Conservation (phyloP, 768 basidiomycete genomes). For the Suillus weaverae region DNA sequence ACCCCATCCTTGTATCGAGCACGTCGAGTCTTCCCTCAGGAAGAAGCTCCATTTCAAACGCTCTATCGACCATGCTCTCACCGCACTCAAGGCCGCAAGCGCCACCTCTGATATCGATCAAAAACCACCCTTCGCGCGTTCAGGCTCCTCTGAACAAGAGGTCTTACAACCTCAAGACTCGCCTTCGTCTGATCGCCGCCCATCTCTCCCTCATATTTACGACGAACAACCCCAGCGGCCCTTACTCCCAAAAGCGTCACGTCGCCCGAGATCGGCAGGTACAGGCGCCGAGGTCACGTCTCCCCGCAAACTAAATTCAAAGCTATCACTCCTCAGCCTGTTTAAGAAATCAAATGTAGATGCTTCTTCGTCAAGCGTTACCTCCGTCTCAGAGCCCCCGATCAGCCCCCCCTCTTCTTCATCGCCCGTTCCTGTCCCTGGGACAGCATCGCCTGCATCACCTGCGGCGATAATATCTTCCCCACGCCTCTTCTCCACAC, state of each 20-base stretch:
- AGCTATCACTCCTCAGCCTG: conserved; percentile 71
- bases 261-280: conserved; percentile 73
- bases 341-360: conserved; percentile 62
- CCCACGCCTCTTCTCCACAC: conserved; percentile 22
- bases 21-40: conserved; percentile 34
- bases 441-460: conserved; percentile 19
- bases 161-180: conserved; percentile 5
- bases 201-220: conserved; percentile 65
- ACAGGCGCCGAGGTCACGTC: conserved; percentile 53
- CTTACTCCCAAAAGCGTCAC: conserved; percentile 34
- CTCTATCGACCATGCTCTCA: conserved; percentile 73
- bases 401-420: conserved; percentile 28
- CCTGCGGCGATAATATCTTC: conserved; percentile 28
- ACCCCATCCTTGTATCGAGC: conserved; percentile 28
- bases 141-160: conserved; percentile 18
- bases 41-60: conserved; percentile 70
- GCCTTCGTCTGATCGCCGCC: conserved; percentile 47
- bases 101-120: conserved; percentile 32
- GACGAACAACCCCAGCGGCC: conserved; percentile 35
- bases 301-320: conserved; percentile 57
- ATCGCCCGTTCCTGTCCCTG: conserved; percentile 23
- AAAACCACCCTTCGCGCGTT: conserved; percentile 16
- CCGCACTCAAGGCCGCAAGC: conserved; percentile 41
- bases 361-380: conserved; percentile 36
- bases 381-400: conserved; percentile 31